Evolutionary conservation across 768 basidiomycete species (phyloP).

Genomic region (Hirschioporus abietinus): DNA sequence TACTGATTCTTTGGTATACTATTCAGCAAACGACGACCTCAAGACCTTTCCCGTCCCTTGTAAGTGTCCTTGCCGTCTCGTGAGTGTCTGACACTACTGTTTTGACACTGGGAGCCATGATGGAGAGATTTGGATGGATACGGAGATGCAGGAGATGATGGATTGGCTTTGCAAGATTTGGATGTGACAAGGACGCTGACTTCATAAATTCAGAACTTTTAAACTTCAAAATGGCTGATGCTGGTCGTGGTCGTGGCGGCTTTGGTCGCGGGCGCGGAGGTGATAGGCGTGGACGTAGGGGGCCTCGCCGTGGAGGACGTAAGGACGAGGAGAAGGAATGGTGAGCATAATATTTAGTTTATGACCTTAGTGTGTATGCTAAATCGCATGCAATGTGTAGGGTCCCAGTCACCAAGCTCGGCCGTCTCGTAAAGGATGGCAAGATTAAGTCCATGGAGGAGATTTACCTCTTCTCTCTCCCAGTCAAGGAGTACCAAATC

Average conservation of each 20-base stretch:
- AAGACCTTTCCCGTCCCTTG: not conserved
- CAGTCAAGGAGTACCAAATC: conserved; percentile 99
- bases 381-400: conserved; percentile 32
- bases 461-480: conserved; percentile 99
- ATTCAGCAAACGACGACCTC: not conserved
- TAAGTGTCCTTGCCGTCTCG: not conserved
- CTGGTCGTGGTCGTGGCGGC: conserved; percentile 88
- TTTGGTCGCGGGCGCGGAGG: conserved; percentile 79
- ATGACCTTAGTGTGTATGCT: not conserved
- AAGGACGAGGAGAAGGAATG: conserved; percentile 99
- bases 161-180: not conserved
- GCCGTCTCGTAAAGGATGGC: conserved; percentile 97
- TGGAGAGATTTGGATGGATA: not conserved
- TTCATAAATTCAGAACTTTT: not conserved
- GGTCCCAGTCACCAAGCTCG: conserved; percentile 98
- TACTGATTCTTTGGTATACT: not conserved
- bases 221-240: conserved; percentile 64
- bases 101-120: not conserved
- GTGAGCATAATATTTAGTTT: conserved; percentile 39
- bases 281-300: conserved; percentile 58
- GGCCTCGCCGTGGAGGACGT: conserved; percentile 92
- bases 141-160: conserved; percentile 2
- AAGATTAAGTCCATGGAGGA: conserved; percentile 99
- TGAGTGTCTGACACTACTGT: not conserved
- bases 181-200: not conserved